phyloP scores from a whole-genome alignment of 208 protist genomes.

The Novymonas esmeraldas region DNA sequence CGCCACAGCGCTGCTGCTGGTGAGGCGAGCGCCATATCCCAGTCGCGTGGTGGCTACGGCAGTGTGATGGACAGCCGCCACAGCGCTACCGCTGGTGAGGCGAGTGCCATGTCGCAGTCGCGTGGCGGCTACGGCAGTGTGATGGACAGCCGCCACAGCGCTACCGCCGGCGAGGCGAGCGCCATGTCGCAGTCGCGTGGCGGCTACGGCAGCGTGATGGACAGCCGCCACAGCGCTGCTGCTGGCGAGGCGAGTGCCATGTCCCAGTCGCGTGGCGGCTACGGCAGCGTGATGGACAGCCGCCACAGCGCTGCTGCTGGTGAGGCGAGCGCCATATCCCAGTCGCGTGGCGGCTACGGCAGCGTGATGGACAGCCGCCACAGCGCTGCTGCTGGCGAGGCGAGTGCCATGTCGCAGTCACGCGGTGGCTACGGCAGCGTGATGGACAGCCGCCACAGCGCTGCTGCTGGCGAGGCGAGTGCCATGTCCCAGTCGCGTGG shows the following conservation, averaged over 20 bases:
- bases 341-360: no score
- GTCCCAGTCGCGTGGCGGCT: slow-evolving; percentile 3
- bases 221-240: slow-evolving; percentile 10
- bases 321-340: no score
- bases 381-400: no score
- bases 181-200: neutral
- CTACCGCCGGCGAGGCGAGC: neutral
- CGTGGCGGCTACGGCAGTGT: slow-evolving; percentile 1
- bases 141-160: neutral
- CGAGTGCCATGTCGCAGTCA: no score
- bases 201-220: slow-evolving; percentile 28
- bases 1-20: neutral
- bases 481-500: slow-evolving; percentile 1
- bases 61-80: slow-evolving; percentile 18
- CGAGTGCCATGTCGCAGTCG: neutral
- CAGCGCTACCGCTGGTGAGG: neutral
- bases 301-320: neutral
- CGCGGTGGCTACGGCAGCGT: no score
- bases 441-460: no score
- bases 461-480: neutral
- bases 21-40: no score
- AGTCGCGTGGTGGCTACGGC: slow-evolving; percentile 11
- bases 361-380: no score
- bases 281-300: slow-evolving; percentile 17
- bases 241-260: neutral